Conservation (phyloP, 2,329 filamentous ascomycete genomes). For the Catunica adiposa region DNA sequence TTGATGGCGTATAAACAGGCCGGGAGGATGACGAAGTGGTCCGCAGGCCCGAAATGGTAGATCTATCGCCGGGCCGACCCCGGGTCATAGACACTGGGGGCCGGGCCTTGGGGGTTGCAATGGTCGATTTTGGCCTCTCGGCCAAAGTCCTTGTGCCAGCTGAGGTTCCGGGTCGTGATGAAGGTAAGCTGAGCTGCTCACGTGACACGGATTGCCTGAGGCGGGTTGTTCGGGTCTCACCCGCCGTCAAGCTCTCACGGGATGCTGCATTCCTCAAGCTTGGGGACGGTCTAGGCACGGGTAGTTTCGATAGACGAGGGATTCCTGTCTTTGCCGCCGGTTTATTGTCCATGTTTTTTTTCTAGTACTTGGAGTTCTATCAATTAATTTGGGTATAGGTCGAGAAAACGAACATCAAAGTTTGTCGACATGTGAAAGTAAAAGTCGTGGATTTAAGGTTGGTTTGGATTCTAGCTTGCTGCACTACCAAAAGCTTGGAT, state of each 20-base stretch:
- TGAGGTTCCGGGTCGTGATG: background rate
- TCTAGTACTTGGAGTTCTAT: background rate
- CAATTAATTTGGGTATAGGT: too few relatives aligned
- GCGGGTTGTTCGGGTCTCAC: conserved; percentile 11
- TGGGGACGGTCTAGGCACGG: conserved; percentile 8
- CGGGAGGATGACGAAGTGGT: conserved; percentile 1
- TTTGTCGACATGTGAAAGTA: background rate
- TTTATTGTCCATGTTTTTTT: conserved; percentile 10
- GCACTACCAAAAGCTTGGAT: background rate
- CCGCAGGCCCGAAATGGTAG: background rate
- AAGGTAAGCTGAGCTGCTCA: conserved; percentile 8
- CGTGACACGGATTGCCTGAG: conserved; percentile 13
- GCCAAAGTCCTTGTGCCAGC: background rate
- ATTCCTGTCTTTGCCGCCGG: conserved; percentile 11
- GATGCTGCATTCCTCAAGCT: conserved; percentile 8
- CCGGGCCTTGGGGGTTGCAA: conserved; percentile 5
- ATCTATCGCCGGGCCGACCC: conserved; percentile 8
- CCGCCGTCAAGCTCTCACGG: conserved; percentile 9
- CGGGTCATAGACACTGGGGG: conserved; percentile 7
- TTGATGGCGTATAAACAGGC: conserved; percentile 1
- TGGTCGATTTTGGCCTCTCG: conserved; percentile 5
- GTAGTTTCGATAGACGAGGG: conserved; percentile 14
- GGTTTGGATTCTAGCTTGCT: background rate
- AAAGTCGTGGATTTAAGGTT: background rate
- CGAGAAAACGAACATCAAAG: background rate